A percentile compares a stretch with the other conserved stretches of the same genome.
These are phyloP conservation scores for Magnaporthiopsis incrustans DNA, from an alignment of 2,329 filamentous ascomycete species.

Conservation along the genomic window DNA sequence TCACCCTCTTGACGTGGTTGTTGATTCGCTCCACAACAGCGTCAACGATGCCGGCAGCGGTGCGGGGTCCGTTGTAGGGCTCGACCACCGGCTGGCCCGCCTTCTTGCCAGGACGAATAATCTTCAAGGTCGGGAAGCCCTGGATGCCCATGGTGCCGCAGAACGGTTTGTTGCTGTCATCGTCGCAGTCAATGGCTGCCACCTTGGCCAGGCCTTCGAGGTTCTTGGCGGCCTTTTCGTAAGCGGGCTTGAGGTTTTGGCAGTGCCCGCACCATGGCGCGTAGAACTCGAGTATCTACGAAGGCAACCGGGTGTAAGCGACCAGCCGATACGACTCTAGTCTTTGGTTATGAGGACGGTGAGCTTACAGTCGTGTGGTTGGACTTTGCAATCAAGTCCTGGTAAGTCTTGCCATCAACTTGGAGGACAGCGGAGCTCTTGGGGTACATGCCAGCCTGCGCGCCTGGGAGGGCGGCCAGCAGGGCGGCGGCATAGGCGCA, in stretches of 20 bases:
- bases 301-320: not conserved
- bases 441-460: constrained; percentile 68
- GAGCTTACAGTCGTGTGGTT: constrained; percentile 85
- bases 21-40: constrained; percentile 81
- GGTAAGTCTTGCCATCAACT: constrained; percentile 70
- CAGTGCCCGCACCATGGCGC: constrained; percentile 98
- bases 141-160: constrained; percentile 81
- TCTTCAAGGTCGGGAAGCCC: constrained; percentile 95
- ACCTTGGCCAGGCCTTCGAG: constrained; percentile 91
- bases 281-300: constrained; percentile 72
- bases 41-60: constrained; percentile 80
- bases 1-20: constrained; percentile 78
- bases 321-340: too few relatives aligned
- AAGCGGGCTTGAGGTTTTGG: constrained; percentile 89
- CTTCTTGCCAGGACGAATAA: constrained; percentile 72
- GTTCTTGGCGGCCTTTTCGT: constrained; percentile 85
- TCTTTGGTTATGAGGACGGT: not conserved
- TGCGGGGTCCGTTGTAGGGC: constrained; percentile 80
- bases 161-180: constrained; percentile 81
- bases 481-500: constrained; percentile 52
- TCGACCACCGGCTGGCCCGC: constrained; percentile 71
- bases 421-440: constrained; percentile 85
- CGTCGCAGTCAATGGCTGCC: constrained; percentile 90
- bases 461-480: constrained; percentile 56
- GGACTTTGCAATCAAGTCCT: constrained; percentile 74